Evolutionary conservation across 371 early-diverging fungal genomes (phyloP), one percentile per base, ranked within the genome.

Genomic region (Choanephora cucurbitarum): DNA sequence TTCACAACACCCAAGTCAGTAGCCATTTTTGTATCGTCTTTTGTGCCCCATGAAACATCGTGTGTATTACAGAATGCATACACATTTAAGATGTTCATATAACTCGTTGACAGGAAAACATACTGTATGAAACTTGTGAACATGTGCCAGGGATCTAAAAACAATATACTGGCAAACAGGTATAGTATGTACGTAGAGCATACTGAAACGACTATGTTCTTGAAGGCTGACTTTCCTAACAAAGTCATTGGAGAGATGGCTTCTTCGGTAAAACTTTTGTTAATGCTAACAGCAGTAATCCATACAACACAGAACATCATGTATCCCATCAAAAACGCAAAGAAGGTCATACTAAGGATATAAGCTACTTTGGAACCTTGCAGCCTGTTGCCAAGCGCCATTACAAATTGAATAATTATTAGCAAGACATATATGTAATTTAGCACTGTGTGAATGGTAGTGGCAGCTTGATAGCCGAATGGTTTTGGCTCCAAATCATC

Each of bases 1-100:
- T 76, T 67, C 45, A 75, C 73, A 3, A 77, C 73, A 67, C 77
- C 75, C 28, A 80, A 51, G 60, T 73, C 75, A 0, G 74, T 75
- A 21, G 70, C 66, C 13, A 77, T 56, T 34, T 57, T 61, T 39
- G 58, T 73, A 41, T 73, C 75, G 52, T 73, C 75, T 33, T 75
- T 75, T 19, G 77, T 75, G 62, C 73, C 75, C 79, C 79, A 78
- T 33, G 73, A 80, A 42, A 95, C 93, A 63, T 96, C 96, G 69
- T 89, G 89, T 0, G 87, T 89, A 64, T 91, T 91, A 64, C 91
- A 91, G 65, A 88, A 95, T 0, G 96, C 93, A 58, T 96, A 96
- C 4, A 94, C 88, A 73, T 86, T 92, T 60, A 96, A 73, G 52
- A 96, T 87, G 70, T 95, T 96, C 65, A 89, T 84, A 64, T 86